A percentile compares a stretch with the other conserved stretches of the same genome.
These are phyloP conservation scores for Penicillium sp. DNA, from an alignment of 2,329 filamentous ascomycete species.

Conservation along the genomic window DNA sequence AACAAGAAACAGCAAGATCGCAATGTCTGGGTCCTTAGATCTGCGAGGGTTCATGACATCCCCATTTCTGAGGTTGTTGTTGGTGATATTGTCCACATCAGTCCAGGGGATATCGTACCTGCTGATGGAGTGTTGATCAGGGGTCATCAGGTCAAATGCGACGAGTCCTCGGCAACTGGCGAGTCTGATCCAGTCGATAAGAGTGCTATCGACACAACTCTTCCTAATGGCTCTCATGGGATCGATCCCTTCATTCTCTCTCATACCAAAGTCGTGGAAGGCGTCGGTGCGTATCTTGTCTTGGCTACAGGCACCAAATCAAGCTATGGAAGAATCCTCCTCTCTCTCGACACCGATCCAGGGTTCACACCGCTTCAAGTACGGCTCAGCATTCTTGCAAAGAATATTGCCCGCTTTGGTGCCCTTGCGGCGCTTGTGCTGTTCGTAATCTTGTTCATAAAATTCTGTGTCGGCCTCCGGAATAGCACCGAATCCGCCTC, in stretches of 20 bases:
- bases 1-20: conserved; percentile 73
- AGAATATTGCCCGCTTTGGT: conserved; percentile 72
- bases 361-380: conserved; percentile 74
- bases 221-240: conserved; percentile 38
- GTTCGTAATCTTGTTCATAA: conserved; percentile 80
- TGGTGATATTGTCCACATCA: conserved; percentile 21
- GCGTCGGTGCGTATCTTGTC: conserved; percentile 70
- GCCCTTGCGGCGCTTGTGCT: conserved; percentile 64
- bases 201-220: background rate
- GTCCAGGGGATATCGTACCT: conserved; percentile 64
- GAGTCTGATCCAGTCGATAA: conserved; percentile 20
- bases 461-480: conserved; percentile 71
- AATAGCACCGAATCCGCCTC: conserved; percentile 61
- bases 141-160: conserved; percentile 51
- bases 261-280: conserved; percentile 72
- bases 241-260: conserved; percentile 74
- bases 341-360: conserved; percentile 67
- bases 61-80: conserved; percentile 48
- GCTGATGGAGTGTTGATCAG: conserved; percentile 62
- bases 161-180: conserved; percentile 25
- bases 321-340: conserved; percentile 68
- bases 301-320: conserved; percentile 70
- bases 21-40: conserved; percentile 59
- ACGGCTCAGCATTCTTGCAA: conserved; percentile 70
- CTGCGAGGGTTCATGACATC: conserved; percentile 65